Base-by-base conservation (phyloP, 2,329 filamentous ascomycete species). In the Trichoderma polysporum region DNA sequence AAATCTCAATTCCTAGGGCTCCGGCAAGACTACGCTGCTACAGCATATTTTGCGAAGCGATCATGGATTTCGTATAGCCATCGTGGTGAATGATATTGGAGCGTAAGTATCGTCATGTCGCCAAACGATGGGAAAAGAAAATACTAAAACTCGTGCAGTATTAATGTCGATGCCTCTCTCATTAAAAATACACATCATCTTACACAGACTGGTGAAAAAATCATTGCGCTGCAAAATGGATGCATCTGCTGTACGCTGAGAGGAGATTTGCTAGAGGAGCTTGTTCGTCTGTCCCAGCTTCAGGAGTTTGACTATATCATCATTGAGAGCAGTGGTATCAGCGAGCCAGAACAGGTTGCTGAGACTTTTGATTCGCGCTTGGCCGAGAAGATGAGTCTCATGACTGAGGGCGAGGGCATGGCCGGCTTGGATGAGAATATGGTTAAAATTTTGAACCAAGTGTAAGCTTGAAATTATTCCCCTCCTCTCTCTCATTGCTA, bases 191-290 rank as follows among this genome's bases (percentile, higher is more conserved):
- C 78, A 1, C 83, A 88, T 71, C 83, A 82, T 27, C 76, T 90
- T 39, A 85, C 84, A 2, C 83, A 85, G 69, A 86, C 85, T 0
- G 79, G 88, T 45, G 87, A 90, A 70, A 89, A 90, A 69, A 81
- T 91, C 35, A 86, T 91, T 17, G 85, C 88, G 10, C 82, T 91
- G 64, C 88, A 91, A 72, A 91, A 91, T 69, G 89, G 90, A 10
- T 92, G 90, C 70, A 93, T 93, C 72, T 93, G 90, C 80, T 93
- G 90, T 71, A 92, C 90, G 0, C 81, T 92, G 0, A 86, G 90
- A 3, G 89, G 90, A 1, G 90, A 92, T 66, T 77, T 92, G 1
- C 82, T 93, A 0, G 86, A 90, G 68, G 90, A 92, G 74, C 83
- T 92, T 0, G 89, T 89, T 0, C 83, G 83, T 0, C 80, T 92